Conservation (phyloP, 1,139 yeast species). For the Blastobotrys malaysiensis region DNA sequence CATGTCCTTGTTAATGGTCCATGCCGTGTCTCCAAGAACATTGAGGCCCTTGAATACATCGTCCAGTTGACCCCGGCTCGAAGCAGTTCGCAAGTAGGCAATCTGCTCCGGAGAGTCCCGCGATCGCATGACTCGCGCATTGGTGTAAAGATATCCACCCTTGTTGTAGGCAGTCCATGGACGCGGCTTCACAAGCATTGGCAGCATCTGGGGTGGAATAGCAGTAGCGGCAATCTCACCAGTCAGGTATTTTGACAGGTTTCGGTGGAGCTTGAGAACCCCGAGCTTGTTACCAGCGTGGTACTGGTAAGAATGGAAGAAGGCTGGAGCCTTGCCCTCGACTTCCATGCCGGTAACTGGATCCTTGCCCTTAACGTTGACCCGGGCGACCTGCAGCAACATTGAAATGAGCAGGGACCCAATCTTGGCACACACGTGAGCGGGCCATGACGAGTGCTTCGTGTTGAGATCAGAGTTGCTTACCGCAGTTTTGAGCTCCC, state of each 20-base stretch:
- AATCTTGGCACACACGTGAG: conserved; percentile 64
- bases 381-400: conserved; percentile 75
- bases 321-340: conserved; percentile 79
- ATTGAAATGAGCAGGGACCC: conserved; percentile 77
- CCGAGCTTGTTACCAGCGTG: conserved; percentile 77
- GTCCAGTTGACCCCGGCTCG: conserved; percentile 59
- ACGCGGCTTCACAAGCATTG: conserved; percentile 86
- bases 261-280: conserved; percentile 68
- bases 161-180: conserved; percentile 78
- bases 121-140: conserved; percentile 61
- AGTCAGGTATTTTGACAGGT: conserved; percentile 59
- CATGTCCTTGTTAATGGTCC: conserved; percentile 81
- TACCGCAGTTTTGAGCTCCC: conserved; percentile 19
- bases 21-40: conserved; percentile 80
- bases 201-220: conserved; percentile 83
- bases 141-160: conserved; percentile 78
- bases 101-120: conserved; percentile 85
- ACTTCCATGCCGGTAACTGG: conserved; percentile 67
- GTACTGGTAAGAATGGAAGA: conserved; percentile 82
- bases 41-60: conserved; percentile 76
- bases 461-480: conserved; percentile 28
- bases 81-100: conserved; percentile 83
- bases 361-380: conserved; percentile 69
- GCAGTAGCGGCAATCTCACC: conserved; percentile 61
- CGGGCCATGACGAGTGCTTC: conserved; percentile 52